Base-by-base conservation (phyloP, 306 rosid genomes). In the Acmispon strigosus region DNA sequence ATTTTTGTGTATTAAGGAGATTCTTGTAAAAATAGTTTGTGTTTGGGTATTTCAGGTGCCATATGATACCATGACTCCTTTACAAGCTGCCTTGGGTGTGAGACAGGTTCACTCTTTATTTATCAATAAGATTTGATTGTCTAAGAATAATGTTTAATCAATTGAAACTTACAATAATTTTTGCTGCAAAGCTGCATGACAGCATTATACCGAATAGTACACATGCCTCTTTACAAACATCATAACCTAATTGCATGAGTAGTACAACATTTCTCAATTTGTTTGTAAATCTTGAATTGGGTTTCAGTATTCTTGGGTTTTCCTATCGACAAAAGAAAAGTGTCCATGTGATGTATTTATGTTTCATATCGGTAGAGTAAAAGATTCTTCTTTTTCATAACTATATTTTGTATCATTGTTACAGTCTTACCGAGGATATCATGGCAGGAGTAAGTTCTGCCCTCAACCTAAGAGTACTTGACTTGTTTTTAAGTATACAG, bases 41-140 rank as follows among this genome's bases (percentile, higher is more conserved):
- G 68, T 17, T 58, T 16, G 50, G 74, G 76, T 69, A 76, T 84
- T 80, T 72, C 84, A 95, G 99, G 84, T 95, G 62, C 99, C 99
- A 10, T 95, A 95, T 74, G 99, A 95, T 81, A 78, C 90, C 75
- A 86, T 95, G 97, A 91, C 99, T 80, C 99, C 99, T n/a, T 75
- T 95, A 50, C 99, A 95, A 91, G 99, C 99, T 69, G 99, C 99
- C 52, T 84, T 95, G 81, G 97, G 99, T 75, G 99, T 95, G 76
- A 89, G 99, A 91, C 97, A 95, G 99, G 99, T 94, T 75, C 82
- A 89, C 41, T 42, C 55, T 69, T 24, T n/a, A 24, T 61, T 37
- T 57, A 74, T 64, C 55, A 37, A 43, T 39, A 27, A 66, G 54
- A 47, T 39, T 54, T 14, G 72, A 42, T 18, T 73, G 27, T 53